Conservation (phyloP, 768 basidiomycete species). For the Russula sp. region DNA sequence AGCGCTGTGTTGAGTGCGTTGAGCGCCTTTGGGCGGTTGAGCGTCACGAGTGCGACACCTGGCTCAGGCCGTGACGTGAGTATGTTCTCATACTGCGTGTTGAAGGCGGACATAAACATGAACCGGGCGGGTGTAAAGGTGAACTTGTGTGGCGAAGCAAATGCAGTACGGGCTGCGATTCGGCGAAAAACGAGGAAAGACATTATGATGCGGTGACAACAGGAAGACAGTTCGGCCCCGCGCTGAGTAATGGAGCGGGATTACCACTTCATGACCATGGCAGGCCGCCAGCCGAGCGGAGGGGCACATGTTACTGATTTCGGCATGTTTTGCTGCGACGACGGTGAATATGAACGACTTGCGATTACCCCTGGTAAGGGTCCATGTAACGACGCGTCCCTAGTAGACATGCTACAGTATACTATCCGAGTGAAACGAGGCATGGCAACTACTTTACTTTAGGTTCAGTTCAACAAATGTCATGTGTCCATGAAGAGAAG, state of each 20-base stretch:
- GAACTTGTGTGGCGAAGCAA: background rate
- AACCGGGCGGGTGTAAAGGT: constrained; percentile 29
- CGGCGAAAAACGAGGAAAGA: background rate
- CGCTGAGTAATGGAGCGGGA: background rate
- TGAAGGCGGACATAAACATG: constrained; percentile 49
- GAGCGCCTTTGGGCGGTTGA: constrained; percentile 85
- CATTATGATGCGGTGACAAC: constrained; percentile 2
- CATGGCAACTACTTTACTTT: constrained; percentile 1
- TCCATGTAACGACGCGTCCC: constrained; percentile 9
- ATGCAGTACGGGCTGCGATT: background rate
- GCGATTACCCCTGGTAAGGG: background rate
- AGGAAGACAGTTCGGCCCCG: too few species aligned
- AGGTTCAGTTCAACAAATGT: constrained; percentile 10
- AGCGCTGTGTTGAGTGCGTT: constrained; percentile 83
- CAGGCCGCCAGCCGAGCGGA: too few species aligned
- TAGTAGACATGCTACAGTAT: background rate
- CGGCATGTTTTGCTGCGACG: background rate
- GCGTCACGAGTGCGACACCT: constrained; percentile 69
- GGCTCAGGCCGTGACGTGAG: constrained; percentile 63
- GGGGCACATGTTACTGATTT: background rate
- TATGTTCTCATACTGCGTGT: constrained; percentile 53
- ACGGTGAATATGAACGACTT: background rate
- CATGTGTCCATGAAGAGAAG: background rate
- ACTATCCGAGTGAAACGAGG: constrained; percentile 9
- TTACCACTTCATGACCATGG: background rate